Evolutionary conservation across 179 eudicot genomes (phyloP), one percentile per base, ranked within the genome.

Genomic region (Silene coronaria): DNA sequence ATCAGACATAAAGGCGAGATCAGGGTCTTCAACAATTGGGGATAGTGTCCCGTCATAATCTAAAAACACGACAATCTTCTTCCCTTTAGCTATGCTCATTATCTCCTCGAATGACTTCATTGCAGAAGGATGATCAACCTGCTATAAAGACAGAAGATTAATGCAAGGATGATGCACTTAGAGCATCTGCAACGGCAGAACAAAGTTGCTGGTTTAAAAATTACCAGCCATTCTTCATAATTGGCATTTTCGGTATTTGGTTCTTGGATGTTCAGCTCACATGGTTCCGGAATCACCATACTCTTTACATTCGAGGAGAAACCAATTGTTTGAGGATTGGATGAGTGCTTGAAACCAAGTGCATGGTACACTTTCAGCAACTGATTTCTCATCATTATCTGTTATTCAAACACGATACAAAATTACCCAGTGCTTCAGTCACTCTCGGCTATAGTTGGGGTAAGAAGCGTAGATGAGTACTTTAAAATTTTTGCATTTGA

Each of bases 21-120:
- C 88, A 45, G 98, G 98, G 36, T 93, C 91, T 68, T 83, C 81
- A 13, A 93, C 98, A 28, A 93, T 93, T 0, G 97, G 92, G 30
- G 96, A 89, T 22, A 93, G 91, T 21, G 97, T 91, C 17, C 98
- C 98, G 62, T 91, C 98, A 63, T 91, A 91, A 65, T 91, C 97
- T 77, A 90, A 73, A 82, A 93, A 91, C 81, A 91, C 88, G 64
- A 88, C 85, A n/a, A 89, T 81, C 42, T 72, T 83, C 80, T 87
- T 91, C 78, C 89, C 91, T 75, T 84, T 74, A 0, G 88, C 83
- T 6, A 26, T 10, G 64, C 72, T 81, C 83, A 89, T 81, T 86
- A 89, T 86, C 42, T 22, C 81, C 61, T 82, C 74, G 22, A 91
- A 91, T 9, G 88, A 80, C 36, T 67, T 74, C 77, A 92, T 64